Evolutionary conservation across 2,329 filamentous ascomycete genomes (phyloP).

Genomic region (Penicillium sp.): DNA sequence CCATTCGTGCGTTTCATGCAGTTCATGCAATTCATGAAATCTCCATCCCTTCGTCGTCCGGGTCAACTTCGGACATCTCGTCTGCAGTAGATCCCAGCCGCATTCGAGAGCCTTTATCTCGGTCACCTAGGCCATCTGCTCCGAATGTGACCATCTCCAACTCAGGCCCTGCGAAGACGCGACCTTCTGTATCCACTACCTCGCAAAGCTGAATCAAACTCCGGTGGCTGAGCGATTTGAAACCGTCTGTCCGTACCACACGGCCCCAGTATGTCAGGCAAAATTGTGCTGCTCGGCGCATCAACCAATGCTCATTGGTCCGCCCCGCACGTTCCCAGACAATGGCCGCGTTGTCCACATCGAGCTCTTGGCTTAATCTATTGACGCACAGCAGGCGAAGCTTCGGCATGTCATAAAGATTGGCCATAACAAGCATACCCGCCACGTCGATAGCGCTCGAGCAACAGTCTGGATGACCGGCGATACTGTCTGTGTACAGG

Average conservation of each 20-base stretch:
- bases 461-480: slow-evolving; percentile 50
- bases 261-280: slow-evolving; percentile 92
- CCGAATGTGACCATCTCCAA: slow-evolving; percentile 53
- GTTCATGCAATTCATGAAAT: slow-evolving; percentile 28
- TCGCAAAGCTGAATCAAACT: slow-evolving; percentile 85
- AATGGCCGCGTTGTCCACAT: slow-evolving; percentile 87
- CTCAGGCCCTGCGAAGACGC: slow-evolving; percentile 80
- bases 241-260: slow-evolving; percentile 79
- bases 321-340: slow-evolving; percentile 91
- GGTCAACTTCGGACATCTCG: slow-evolving; percentile 37
- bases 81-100: slow-evolving; percentile 24
- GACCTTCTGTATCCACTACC: slow-evolving; percentile 85
- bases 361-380: slow-evolving; percentile 77
- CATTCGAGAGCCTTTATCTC: slow-evolving; percentile 27
- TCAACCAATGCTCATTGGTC: slow-evolving; percentile 87
- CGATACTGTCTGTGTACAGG: slow-evolving; percentile 88
- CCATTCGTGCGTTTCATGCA: slow-evolving; percentile 8
- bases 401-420: slow-evolving; percentile 94
- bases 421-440: slow-evolving; percentile 90
- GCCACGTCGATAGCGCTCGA: slow-evolving; percentile 71
- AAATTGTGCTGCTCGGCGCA: slow-evolving; percentile 75
- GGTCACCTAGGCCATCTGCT: slow-evolving; percentile 38
- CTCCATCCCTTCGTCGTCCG: slow-evolving; percentile 43
- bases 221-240: slow-evolving; percentile 66
- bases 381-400: slow-evolving; percentile 85